phyloP scores from a whole-genome alignment of 495 filamentous ascomycete genomes.

The Lentithecium fluviatile region DNA sequence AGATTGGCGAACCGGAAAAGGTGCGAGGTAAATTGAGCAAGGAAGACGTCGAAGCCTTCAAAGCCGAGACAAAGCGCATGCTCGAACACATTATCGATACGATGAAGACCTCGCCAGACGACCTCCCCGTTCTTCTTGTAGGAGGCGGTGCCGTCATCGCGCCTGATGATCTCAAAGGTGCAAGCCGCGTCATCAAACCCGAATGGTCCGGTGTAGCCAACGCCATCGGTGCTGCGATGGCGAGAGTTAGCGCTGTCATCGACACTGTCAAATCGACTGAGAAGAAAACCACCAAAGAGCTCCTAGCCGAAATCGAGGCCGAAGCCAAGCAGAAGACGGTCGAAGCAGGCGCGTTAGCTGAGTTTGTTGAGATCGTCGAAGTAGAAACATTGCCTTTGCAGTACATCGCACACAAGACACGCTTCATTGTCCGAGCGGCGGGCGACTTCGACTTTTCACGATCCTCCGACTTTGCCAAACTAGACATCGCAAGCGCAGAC shows the following conservation, averaged over 20 bases:
- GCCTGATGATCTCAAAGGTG: slow-evolving; percentile 31
- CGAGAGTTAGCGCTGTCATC: slow-evolving; percentile 51
- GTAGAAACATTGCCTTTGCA: slow-evolving; percentile 47
- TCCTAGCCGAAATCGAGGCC: slow-evolving; percentile 24
- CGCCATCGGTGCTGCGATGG: slow-evolving; percentile 60
- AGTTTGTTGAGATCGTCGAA: slow-evolving; percentile 48
- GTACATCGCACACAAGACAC: slow-evolving; percentile 52
- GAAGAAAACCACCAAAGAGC: slow-evolving; percentile 43
- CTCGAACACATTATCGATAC: slow-evolving; percentile 50
- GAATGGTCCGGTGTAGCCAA: slow-evolving; percentile 50
- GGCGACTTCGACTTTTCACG: slow-evolving; percentile 52
- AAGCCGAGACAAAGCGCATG: slow-evolving; percentile 42
- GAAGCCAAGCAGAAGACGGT: slow-evolving; percentile 46
- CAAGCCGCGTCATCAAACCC: slow-evolving; percentile 35
- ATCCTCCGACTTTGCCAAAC: slow-evolving; percentile 2
- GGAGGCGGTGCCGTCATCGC: slow-evolving; percentile 41
- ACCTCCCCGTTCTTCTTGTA: slow-evolving; percentile 51
- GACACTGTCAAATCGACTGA: slow-evolving; percentile 49
- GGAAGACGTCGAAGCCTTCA: slow-evolving; percentile 41
- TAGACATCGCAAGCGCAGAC: slow-evolving; percentile 23
- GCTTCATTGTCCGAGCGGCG: slow-evolving; percentile 52
- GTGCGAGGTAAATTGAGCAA: slow-evolving; percentile 30
- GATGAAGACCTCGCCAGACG: slow-evolving; percentile 52
- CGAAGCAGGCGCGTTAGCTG: slow-evolving; percentile 47
- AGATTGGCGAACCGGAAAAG: slow-evolving; percentile 43